Conservation (phyloP, 1,139 yeast genomes). For the Yamadazyma songkhlaensis region DNA sequence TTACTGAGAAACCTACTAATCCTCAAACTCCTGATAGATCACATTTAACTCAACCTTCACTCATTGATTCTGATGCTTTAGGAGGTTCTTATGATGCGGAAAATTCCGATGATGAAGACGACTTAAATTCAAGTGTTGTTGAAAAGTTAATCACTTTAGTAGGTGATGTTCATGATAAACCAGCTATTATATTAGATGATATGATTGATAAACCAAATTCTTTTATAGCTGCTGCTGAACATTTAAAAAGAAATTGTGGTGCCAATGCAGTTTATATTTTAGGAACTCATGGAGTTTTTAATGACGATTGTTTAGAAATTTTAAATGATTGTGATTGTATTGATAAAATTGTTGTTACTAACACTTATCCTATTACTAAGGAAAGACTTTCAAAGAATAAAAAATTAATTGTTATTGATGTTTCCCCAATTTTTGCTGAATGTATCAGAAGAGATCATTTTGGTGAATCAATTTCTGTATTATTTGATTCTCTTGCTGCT, state of each 20-base stretch:
- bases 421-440: slow-evolving; percentile 93
- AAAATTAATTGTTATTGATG: slow-evolving; percentile 85
- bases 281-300: slow-evolving; percentile 94
- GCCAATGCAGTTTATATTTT: slow-evolving; percentile 87
- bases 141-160: slow-evolving; percentile 94
- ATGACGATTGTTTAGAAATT: slow-evolving; percentile 79
- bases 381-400: slow-evolving; percentile 54
- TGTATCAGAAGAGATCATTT: slow-evolving; percentile 98
- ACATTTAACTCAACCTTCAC: slow-evolving; percentile 14
- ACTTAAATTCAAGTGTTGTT: slow-evolving; percentile 59
- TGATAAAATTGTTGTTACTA: slow-evolving; percentile 88
- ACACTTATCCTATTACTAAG: slow-evolving; percentile 84
- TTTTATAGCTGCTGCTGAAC: slow-evolving; percentile 97
- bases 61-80: slow-evolving; percentile 51
- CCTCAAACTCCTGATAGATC: slow-evolving; percentile 10
- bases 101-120: slow-evolving; percentile 83
- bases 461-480: slow-evolving; percentile 91
- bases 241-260: slow-evolving; percentile 90
- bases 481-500: slow-evolving; percentile 82
- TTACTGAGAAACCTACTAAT: background rate
- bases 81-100: slow-evolving; percentile 85
- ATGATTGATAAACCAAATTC: slow-evolving; percentile 95
- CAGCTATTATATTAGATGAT: slow-evolving; percentile 93
- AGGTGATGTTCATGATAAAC: slow-evolving; percentile 88
- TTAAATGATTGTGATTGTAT: slow-evolving; percentile 77